A percentile compares a stretch with the other conserved stretches of the same genome.
Conservation (phyloP, 257 asterid species). For the Cynanchum wilfordii region DNA sequence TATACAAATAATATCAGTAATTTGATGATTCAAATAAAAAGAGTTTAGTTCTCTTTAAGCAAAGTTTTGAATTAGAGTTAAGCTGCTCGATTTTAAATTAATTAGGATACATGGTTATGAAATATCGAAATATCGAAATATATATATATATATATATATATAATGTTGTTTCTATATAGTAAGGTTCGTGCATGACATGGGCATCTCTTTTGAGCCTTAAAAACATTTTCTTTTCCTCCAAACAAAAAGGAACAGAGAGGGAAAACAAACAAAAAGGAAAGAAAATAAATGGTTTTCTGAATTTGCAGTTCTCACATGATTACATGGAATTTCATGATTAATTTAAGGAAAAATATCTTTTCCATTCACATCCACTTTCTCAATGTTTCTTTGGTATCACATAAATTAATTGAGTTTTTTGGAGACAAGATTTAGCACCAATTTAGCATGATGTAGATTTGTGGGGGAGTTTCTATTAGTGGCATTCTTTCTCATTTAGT, state of each 20-base stretch:
- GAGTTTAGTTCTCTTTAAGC: too few relatives aligned
- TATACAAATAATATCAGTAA: too few relatives aligned
- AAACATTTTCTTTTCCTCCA: neutral
- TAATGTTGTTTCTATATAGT: too few relatives aligned
- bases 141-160: too few relatives aligned
- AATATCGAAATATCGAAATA: too few relatives aligned
- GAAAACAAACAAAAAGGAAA: too few relatives aligned
- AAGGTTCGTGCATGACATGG: too few relatives aligned
- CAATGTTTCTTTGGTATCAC: neutral
- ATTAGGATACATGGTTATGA: too few relatives aligned
- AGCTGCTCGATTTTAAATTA: too few relatives aligned
- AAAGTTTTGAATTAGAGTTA: too few relatives aligned
- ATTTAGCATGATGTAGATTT: conserved; percentile 9
- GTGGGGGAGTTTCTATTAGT: neutral
- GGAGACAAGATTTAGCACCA: conserved; percentile 14
- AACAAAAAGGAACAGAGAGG: neutral
- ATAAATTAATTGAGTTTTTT: neutral
- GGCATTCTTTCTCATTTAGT: neutral
- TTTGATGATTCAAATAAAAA: too few relatives aligned
- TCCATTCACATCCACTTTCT: conserved; percentile 12
- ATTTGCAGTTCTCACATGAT: neutral
- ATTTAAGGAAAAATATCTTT: neutral
- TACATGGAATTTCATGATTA: conserved; percentile 1
- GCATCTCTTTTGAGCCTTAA: neutral
- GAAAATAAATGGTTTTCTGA: neutral